phyloP scores from a whole-genome alignment of 805 yeast species.

The Candida boleticola region DNA sequence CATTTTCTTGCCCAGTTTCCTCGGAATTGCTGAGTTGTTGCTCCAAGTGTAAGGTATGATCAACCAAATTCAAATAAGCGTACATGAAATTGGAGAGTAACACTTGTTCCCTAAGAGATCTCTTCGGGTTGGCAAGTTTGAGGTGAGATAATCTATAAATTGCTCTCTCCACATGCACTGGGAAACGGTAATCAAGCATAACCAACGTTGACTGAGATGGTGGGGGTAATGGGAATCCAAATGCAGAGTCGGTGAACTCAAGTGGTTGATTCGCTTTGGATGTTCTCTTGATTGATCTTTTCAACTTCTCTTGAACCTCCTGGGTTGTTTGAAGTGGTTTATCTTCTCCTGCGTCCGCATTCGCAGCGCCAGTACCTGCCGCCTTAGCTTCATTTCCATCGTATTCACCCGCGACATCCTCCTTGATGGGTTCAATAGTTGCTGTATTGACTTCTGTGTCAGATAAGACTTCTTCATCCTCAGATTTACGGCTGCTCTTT shows the following conservation, averaged over 20 bases:
- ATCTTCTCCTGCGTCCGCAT: constrained; percentile 11
- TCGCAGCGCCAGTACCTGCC: constrained; percentile 8
- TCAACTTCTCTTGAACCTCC: constrained; percentile 44
- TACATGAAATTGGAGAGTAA: constrained; percentile 95
- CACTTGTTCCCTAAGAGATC: constrained; percentile 91
- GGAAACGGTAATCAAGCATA: constrained; percentile 84
- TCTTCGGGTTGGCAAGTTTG: constrained; percentile 89
- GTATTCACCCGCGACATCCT: constrained; percentile 1
- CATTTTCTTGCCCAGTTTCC: constrained; percentile 8
- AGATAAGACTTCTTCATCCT: constrained; percentile 3
- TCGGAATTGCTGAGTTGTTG: constrained; percentile 46
- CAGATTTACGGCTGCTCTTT: constrained; percentile 1
- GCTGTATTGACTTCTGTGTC: neutral
- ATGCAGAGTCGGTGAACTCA: constrained; percentile 69
- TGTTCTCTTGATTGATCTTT: constrained; percentile 39
- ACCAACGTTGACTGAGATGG: constrained; percentile 71
- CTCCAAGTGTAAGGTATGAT: constrained; percentile 75
- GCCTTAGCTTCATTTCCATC: constrained; percentile 8
- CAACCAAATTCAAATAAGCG: constrained; percentile 90
- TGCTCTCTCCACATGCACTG: constrained; percentile 94
- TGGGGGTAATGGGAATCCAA: constrained; percentile 85
- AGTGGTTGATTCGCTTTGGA: constrained; percentile 46
- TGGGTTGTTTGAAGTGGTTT: constrained; percentile 30
- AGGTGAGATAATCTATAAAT: constrained; percentile 89
- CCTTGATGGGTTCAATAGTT: constrained; percentile 1